Percentiles rank a stretch among this genome's conserved stretches.
Conservation (phyloP, 345 rosid species). For the Eucalyptus coolabah region DNA sequence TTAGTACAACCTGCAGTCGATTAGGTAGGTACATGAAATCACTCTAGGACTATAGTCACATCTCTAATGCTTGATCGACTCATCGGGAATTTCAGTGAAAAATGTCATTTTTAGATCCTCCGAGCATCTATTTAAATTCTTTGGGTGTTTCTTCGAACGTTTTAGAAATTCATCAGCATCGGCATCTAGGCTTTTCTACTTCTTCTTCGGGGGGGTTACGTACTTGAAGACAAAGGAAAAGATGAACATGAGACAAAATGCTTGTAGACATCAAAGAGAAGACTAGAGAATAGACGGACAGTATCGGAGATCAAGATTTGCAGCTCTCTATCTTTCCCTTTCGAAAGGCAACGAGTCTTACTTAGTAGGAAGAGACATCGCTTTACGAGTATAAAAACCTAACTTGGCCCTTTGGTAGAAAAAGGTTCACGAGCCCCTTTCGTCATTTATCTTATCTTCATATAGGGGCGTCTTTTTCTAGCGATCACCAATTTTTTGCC, state of each 20-base stretch:
- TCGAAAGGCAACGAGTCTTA: not conserved
- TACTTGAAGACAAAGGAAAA: conserved; percentile 12
- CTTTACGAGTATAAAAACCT: conserved; percentile 47
- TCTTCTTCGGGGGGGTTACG: not conserved
- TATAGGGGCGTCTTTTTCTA: not conserved
- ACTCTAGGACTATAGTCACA: not conserved
- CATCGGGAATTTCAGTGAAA: not conserved
- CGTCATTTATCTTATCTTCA: not conserved
- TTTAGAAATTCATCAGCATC: not conserved
- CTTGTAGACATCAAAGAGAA: not conserved
- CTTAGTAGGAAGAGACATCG: conserved; percentile 27
- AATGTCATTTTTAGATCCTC: not conserved
- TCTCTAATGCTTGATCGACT: not conserved
- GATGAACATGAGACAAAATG: conserved; percentile 4
- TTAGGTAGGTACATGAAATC: not conserved
- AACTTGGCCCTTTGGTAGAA: conserved; percentile 35
- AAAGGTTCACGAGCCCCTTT: conserved; percentile 6
- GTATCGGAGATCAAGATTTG: not conserved
- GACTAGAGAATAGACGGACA: not conserved
- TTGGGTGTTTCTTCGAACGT: not conserved
- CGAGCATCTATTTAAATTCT: not conserved
- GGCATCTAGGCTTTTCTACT: not conserved
- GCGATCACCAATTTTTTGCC: not conserved
- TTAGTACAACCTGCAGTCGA: conserved; percentile 39
- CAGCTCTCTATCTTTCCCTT: not conserved